phyloP scores from a whole-genome alignment of 768 basidiomycete species.

The Xerocomellus amylosporus region DNA sequence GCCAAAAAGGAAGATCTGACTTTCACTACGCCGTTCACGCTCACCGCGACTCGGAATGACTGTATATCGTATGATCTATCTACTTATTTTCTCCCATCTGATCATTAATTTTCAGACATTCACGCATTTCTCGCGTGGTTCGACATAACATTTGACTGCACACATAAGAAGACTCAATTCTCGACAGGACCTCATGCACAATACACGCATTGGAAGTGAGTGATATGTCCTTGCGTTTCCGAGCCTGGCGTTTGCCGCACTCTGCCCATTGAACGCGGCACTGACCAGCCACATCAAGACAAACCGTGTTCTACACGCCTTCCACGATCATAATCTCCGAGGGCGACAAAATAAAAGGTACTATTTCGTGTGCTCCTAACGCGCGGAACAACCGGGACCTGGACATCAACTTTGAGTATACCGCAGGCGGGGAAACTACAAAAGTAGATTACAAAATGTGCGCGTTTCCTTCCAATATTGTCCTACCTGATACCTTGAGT shows the following conservation, averaged over 20 bases:
- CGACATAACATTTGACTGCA: constrained; percentile 92
- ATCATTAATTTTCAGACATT: constrained; percentile 53
- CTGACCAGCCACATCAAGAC: constrained; percentile 42
- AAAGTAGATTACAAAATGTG: constrained; percentile 82
- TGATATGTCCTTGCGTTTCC: constrained; percentile 14
- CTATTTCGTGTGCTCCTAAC: constrained; percentile 81
- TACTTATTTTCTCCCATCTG: not conserved
- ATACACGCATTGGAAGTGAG: constrained; percentile 96
- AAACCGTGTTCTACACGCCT: constrained; percentile 98
- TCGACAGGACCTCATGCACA: constrained; percentile 97
- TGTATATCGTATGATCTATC: constrained; percentile 51
- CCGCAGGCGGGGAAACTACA: constrained; percentile 33
- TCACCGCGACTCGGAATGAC: constrained; percentile 84
- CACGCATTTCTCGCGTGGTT: constrained; percentile 99
- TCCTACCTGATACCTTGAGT: constrained; percentile 11
- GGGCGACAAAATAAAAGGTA: constrained; percentile 72
- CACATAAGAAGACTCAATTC: constrained; percentile 93
- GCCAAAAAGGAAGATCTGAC: constrained; percentile 94
- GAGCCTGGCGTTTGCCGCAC: not conserved
- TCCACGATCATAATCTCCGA: constrained; percentile 65
- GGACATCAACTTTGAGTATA: constrained; percentile 82
- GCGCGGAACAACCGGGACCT: constrained; percentile 91
- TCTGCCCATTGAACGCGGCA: not conserved
- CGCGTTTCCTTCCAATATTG: constrained; percentile 40
- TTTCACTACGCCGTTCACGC: constrained; percentile 76